Conservation (phyloP, 768 basidiomycete species). For the Coprinopsis strossmayeri region DNA sequence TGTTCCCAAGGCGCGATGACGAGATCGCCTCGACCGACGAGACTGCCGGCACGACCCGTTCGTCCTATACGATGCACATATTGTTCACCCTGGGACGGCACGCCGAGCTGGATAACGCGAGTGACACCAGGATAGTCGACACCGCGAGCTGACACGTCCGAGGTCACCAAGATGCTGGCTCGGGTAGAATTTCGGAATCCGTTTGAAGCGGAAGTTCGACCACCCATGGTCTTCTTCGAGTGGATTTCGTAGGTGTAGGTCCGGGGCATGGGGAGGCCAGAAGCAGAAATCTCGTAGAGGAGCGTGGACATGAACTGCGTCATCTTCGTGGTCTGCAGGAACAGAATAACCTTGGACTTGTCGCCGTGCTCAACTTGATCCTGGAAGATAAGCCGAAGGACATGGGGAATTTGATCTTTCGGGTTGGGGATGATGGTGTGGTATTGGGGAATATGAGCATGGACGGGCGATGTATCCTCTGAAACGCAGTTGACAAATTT, state of each 20-base stretch:
- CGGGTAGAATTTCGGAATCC: constrained; percentile 52
- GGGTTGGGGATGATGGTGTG: constrained; percentile 66
- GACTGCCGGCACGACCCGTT: constrained; percentile 63
- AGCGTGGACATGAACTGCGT: constrained; percentile 69
- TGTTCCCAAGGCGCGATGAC: constrained; percentile 77
- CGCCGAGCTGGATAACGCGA: constrained; percentile 86
- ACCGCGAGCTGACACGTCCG: constrained; percentile 85
- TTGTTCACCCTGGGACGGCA: constrained; percentile 60
- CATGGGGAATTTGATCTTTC: constrained; percentile 68
- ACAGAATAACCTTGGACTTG: constrained; percentile 72
- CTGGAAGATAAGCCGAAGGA: constrained; percentile 75
- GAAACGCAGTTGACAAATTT: constrained; percentile 68
- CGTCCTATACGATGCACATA: constrained; percentile 86
- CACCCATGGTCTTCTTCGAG: constrained; percentile 59
- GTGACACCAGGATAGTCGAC: constrained; percentile 88
- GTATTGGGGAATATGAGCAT: constrained; percentile 76
- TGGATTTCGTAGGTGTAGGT: constrained; percentile 77
- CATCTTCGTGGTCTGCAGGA: constrained; percentile 80
- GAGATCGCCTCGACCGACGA: constrained; percentile 67
- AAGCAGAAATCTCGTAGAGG: constrained; percentile 40
- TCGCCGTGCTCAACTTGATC: constrained; percentile 74
- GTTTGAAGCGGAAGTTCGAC: constrained; percentile 51
- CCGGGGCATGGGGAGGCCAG: constrained; percentile 42
- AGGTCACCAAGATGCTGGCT: constrained; percentile 68
- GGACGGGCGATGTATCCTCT: constrained; percentile 54